phyloP scores from a whole-genome alignment of 1,284 basidiomycete species.

The Ustilago hordei region DNA sequence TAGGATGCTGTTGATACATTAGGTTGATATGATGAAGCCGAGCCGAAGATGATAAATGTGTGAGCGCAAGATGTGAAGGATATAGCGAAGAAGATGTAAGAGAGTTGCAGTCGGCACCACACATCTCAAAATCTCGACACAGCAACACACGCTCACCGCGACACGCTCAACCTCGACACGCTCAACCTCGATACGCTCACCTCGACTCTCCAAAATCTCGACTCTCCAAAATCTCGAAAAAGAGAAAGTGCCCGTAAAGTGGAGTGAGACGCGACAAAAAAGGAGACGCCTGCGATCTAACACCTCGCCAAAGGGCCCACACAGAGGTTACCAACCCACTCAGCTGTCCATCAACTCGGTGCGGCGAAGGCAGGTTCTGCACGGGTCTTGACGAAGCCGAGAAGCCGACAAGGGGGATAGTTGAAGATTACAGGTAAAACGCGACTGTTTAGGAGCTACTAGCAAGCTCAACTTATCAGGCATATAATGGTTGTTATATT shows the following conservation, averaged over 20 bases:
- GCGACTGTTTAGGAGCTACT: no score
- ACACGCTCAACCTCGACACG: no score
- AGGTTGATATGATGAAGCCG: neutral
- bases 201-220: neutral
- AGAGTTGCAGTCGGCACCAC: neutral
- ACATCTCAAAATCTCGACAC: neutral
- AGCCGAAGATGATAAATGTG: neutral
- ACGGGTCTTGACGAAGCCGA: no score
- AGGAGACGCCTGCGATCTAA: constrained; percentile 1
- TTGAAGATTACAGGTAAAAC: no score
- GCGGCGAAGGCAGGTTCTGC: neutral
- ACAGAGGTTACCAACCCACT: no score
- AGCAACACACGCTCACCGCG: neutral
- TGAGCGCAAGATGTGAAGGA: neutral
- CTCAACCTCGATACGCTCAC: no score
- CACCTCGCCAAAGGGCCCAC: neutral
- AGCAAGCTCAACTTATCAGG: no score
- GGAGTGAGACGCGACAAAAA: constrained; percentile 13
- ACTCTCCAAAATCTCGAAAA: neutral
- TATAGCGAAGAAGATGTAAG: neutral
- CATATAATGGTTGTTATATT: no score
- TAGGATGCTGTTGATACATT: neutral
- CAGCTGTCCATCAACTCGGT: neutral
- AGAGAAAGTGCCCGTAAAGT: constrained; percentile 21
- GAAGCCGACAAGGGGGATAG: no score